Evolutionary conservation across 2,329 filamentous ascomycete genomes (phyloP).

Genomic region (Trichocomaceae sp.): DNA sequence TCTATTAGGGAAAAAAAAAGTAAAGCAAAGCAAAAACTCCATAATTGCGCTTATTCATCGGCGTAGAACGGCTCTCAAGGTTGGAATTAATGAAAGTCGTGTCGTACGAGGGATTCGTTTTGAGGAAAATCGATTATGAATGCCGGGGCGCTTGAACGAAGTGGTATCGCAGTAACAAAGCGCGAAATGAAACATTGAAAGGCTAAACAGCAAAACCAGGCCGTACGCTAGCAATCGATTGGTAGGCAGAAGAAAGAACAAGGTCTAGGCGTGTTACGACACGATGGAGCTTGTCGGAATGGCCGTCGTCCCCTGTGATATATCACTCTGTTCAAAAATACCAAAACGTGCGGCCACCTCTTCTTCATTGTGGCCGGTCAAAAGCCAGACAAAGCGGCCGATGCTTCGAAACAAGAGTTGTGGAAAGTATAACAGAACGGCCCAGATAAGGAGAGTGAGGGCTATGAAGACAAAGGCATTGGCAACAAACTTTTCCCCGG

Average conservation of each 20-base stretch:
- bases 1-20: background rate
- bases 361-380: conserved; percentile 31
- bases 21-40: background rate
- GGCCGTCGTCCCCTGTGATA: background rate
- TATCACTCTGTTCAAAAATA: conserved; percentile 20
- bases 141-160: background rate
- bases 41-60: background rate
- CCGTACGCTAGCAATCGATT: background rate
- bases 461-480: conserved; percentile 35
- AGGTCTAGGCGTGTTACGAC: background rate
- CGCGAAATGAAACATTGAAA: background rate
- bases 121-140: background rate
- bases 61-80: background rate
- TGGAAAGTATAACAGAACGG: conserved; percentile 32
- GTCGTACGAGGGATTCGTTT: background rate
- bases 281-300: conserved; percentile 7
- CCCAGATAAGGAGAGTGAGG: conserved; percentile 32
- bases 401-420: conserved; percentile 32
- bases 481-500: conserved; percentile 37
- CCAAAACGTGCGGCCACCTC: conserved; percentile 24
- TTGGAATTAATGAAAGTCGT: background rate
- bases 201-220: background rate
- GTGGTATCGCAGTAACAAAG: background rate
- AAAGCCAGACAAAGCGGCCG: conserved; percentile 29
- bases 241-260: background rate